Evolutionary conservation across 1,284 basidiomycete genomes (phyloP).

Genomic region (Grifola frondosa): DNA sequence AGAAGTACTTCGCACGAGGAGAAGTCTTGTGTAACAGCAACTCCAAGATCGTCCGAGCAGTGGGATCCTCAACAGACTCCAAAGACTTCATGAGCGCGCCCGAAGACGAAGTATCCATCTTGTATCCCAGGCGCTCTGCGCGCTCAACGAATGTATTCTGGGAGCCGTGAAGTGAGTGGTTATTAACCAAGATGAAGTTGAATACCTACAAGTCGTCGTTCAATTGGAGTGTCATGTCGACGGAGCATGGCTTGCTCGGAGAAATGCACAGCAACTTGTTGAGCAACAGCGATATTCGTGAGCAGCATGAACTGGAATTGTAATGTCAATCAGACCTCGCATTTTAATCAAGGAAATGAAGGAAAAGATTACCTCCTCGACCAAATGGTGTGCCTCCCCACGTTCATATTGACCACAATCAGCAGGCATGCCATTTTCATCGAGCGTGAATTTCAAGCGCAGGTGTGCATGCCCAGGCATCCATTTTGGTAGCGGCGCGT

Average conservation of each 20-base stretch:
- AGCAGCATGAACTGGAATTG: slow-evolving; percentile 83
- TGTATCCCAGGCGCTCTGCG: slow-evolving; percentile 81
- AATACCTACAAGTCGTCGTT: slow-evolving; percentile 75
- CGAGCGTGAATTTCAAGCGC: slow-evolving; percentile 78
- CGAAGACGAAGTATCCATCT: slow-evolving; percentile 79
- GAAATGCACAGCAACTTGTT: slow-evolving; percentile 89
- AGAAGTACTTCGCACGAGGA: slow-evolving; percentile 95
- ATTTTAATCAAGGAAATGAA: background rate
- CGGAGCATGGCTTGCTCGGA: slow-evolving; percentile 95
- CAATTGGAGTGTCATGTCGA: slow-evolving; percentile 90
- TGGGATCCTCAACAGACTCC: slow-evolving; percentile 68
- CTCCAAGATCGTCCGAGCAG: slow-evolving; percentile 74
- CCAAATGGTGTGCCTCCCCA: slow-evolving; percentile 75
- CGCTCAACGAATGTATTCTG: slow-evolving; percentile 78
- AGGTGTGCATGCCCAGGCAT: slow-evolving; percentile 75
- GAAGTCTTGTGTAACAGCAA: slow-evolving; percentile 88
- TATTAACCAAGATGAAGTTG: background rate
- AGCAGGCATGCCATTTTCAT: slow-evolving; percentile 78
- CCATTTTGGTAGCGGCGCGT: slow-evolving; percentile 79
- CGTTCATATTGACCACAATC: slow-evolving; percentile 73
- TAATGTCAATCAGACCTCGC: slow-evolving; percentile 4
- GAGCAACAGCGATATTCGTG: slow-evolving; percentile 88
- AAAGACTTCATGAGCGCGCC: slow-evolving; percentile 86
- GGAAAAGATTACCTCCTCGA: slow-evolving; percentile 84
- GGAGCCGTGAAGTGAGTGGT: slow-evolving; percentile 9